Base-by-base conservation (phyloP, 2,329 filamentous ascomycete genomes). In the Apiospora sp. region DNA sequence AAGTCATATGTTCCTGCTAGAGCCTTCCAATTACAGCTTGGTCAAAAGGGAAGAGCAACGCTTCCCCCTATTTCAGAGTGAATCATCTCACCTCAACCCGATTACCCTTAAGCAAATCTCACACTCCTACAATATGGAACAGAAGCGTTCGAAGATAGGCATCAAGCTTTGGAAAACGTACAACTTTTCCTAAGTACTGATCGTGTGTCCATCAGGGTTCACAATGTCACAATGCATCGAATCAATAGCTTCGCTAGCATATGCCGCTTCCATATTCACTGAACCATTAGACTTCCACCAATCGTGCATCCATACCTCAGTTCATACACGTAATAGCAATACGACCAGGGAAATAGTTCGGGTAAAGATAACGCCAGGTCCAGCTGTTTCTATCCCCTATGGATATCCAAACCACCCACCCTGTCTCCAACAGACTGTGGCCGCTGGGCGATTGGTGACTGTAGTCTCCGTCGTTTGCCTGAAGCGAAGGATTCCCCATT, bases 391-490 rank as follows among this genome's bases (percentile, higher is more conserved):
- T 34, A 30, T n/a, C n/a, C 5, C 16, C 48, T 41, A 68, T 27
- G 67, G 67, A 19, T 46, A 68, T 13, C 67, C 67, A 6, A 68
- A 68, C 82, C 81, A 83, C 3, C 82, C 82, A 6, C 82, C 82
- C 30, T 79, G 77, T 24, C 76, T 76, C 78, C 79, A 82, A 71
- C 82, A 84, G 12, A 79, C 79, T 6, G 82, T 83, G 2, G 82
- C 81, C 69, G 81, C 83, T 13, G 77, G 77, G 4, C 75, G 70
- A 69, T 83, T 80, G 16, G 81, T 81, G 69, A 78, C 73, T 19
- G 82, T 83, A 12, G 76, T 80, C 49, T 80, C 82, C 41, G 78
- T 75, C 6, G 82, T 83, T 77, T 78, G 75, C 12, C 81, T 83
- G 68, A 22, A 27, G 16, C 8, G 68, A 27, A 14, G 41, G 70